Conservation (phyloP, 2,329 filamentous ascomycete genomes). For the Ophiognomonia clavigignenti-juglandacearum region DNA sequence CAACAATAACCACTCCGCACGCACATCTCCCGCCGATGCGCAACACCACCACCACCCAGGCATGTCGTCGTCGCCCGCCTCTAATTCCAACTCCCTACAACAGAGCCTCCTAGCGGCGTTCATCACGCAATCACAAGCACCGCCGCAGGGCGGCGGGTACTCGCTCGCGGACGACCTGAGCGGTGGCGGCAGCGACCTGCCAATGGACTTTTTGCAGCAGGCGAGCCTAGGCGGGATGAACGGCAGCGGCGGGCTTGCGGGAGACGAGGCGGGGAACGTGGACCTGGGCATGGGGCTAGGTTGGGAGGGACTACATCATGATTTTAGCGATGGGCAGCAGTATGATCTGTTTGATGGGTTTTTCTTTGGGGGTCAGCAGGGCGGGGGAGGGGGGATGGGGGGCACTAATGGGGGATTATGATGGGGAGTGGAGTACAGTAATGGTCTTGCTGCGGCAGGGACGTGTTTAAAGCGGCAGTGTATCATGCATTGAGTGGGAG, state of each 20-base stretch:
- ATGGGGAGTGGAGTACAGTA: too few relatives aligned
- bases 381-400: conserved; percentile 28
- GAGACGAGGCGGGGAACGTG: conserved; percentile 22
- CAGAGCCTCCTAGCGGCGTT: conserved; percentile 5
- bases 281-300: conserved; percentile 63
- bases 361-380: conserved; percentile 59
- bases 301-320: conserved; percentile 58
- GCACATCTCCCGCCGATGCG: conserved; percentile 28
- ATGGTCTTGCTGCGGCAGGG: too few relatives aligned
- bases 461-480: too few relatives aligned
- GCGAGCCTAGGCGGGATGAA: conserved; percentile 27
- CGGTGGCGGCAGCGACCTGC: conserved; percentile 41
- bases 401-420: conserved; percentile 20
- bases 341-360: conserved; percentile 69
- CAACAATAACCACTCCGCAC: too few relatives aligned
- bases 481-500: too few relatives aligned
- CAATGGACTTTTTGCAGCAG: conserved; percentile 48
- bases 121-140: conserved; percentile 6
- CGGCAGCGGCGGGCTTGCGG: conserved; percentile 14
- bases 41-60: conserved; percentile 6
- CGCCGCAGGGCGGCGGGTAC: conserved; percentile 3
- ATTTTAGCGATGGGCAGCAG: conserved; percentile 54
- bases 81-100: conserved; percentile 9
- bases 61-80: conserved; percentile 20
- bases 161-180: conserved; percentile 20